A percentile compares a stretch with the other conserved stretches of the same genome.
Conservation (phyloP, 2,329 filamentous ascomycete species). For the Xylaria arbuscula region DNA sequence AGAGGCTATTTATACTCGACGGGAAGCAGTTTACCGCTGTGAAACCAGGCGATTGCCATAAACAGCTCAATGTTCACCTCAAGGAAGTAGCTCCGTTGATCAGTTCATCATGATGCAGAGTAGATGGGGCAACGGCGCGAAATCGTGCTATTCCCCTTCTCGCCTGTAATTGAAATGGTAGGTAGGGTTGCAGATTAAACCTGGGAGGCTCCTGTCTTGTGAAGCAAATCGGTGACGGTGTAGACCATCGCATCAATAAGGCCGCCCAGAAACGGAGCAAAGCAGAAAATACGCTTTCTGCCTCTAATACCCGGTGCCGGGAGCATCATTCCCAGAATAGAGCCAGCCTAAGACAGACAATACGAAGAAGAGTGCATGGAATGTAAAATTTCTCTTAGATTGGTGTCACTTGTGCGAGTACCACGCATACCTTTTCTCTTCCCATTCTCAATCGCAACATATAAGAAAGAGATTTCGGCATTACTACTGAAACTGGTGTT, state of each 20-base stretch:
- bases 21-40: slow-evolving; percentile 4
- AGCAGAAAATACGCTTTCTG: slow-evolving; percentile 6
- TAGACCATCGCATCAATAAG: slow-evolving; percentile 23
- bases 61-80: slow-evolving; percentile 3
- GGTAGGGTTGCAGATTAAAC: slow-evolving; percentile 32
- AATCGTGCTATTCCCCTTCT: slow-evolving; percentile 29
- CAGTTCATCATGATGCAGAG: slow-evolving; percentile 20
- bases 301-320: slow-evolving; percentile 6
- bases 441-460: background rate
- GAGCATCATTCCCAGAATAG: slow-evolving; percentile 2
- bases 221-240: slow-evolving; percentile 30
- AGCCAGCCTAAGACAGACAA: slow-evolving; percentile 4
- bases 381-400: background rate
- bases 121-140: slow-evolving; percentile 30
- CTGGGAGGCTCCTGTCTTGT: slow-evolving; percentile 19
- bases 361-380: background rate
- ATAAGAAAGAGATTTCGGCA: background rate
- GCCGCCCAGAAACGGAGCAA: slow-evolving; percentile 23
- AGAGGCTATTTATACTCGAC: slow-evolving; percentile 30
- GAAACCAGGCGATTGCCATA: slow-evolving; percentile 22
- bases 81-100: slow-evolving; percentile 21
- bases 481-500: slow-evolving; percentile 16
- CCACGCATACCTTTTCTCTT: slow-evolving; percentile 4
- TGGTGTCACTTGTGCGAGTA: slow-evolving; percentile 15
- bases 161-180: slow-evolving; percentile 26